A percentile compares a stretch with the other conserved stretches of the same genome.
Conservation (phyloP, 164 flowering plant genomes). For the Cinnamomum chago region DNA sequence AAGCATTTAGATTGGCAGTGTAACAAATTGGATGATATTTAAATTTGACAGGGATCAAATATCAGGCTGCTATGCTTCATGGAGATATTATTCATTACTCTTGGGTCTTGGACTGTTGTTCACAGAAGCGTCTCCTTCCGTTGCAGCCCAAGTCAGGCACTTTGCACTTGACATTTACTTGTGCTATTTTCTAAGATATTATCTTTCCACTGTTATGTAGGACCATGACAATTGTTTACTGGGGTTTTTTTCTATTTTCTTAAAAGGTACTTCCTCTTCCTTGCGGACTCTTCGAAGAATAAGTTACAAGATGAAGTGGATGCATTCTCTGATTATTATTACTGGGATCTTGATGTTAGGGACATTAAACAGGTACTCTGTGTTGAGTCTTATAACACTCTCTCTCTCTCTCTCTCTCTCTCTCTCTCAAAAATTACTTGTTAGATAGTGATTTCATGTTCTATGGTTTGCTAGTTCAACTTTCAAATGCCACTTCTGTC, state of each 20-base stretch:
- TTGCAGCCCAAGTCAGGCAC: constrained; percentile 73
- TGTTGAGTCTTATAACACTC: not conserved
- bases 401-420: too few species aligned
- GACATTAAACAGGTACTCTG: constrained; percentile 65
- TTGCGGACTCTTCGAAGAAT: constrained; percentile 59
- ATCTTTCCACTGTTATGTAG: not conserved
- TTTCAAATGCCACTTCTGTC: too few species aligned
- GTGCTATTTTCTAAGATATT: not conserved
- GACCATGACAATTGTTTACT: not conserved
- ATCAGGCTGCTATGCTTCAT: constrained; percentile 79
- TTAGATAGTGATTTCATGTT: too few species aligned
- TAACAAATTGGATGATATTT: not conserved
- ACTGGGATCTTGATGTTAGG: constrained; percentile 55
- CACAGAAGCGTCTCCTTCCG: constrained; percentile 65
- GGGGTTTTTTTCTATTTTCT: not conserved
- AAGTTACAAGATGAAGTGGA: constrained; percentile 75
- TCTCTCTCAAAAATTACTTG: too few species aligned
- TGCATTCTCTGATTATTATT: constrained; percentile 78
- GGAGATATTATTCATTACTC: constrained; percentile 87
- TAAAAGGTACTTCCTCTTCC: constrained; percentile 69
- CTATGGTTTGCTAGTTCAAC: too few species aligned
- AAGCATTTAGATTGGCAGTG: not conserved
- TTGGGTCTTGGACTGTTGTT: constrained; percentile 85
- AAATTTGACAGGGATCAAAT: constrained; percentile 67
- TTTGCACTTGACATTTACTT: not conserved